Base-by-base conservation (phyloP, 2,329 filamentous ascomycete species). In the Fusarium proliferatum region DNA sequence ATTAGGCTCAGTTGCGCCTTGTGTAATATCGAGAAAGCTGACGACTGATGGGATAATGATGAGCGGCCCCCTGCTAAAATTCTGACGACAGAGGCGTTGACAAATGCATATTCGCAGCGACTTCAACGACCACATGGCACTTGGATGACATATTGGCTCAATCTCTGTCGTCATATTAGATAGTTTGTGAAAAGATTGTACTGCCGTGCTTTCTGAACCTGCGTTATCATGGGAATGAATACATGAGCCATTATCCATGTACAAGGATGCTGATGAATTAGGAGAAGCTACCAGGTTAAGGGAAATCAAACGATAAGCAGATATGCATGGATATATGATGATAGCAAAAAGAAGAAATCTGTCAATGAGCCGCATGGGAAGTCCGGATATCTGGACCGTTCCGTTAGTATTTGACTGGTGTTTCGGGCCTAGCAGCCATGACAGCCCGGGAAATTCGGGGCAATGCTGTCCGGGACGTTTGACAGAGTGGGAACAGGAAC, bases 371-470 rank as follows among this genome's bases (percentile, higher is more conserved):
- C 26, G 53, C 38, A 19, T 61, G 38, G 56, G 52, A 61, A 57
- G 63, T 39, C 38, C 39, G 43, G 55, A 53, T 30, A 48, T 46
- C 41, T 68, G 28, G 48, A 46, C 64, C n/a, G 34, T 64, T 38
- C 60, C 23, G 42, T 34, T 39, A 51, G 39, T 55, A 45, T 43
- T 30, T 19, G 56, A 53, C n/a, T 76, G 59, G 65, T 69, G 65
- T 69, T 74, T 72, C 73, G 71, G 75, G 62, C 75, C 75, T 76
- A 34, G 63, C 30, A 74, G 60, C 75, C 72, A 72, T 56, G 45
- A 17, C 42, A 51, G 55, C 33, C 67, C 60, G 63, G 71, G 59
- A 53, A 61, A 43, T 60, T 75, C 64, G 72, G 69, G 69, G 72
- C 57, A 74, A 64, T 63, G 42, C 21, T 67, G 52, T n/a, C 67